Conservation (phyloP, 2,329 filamentous ascomycete species). For the Stylonectria norvegica region DNA sequence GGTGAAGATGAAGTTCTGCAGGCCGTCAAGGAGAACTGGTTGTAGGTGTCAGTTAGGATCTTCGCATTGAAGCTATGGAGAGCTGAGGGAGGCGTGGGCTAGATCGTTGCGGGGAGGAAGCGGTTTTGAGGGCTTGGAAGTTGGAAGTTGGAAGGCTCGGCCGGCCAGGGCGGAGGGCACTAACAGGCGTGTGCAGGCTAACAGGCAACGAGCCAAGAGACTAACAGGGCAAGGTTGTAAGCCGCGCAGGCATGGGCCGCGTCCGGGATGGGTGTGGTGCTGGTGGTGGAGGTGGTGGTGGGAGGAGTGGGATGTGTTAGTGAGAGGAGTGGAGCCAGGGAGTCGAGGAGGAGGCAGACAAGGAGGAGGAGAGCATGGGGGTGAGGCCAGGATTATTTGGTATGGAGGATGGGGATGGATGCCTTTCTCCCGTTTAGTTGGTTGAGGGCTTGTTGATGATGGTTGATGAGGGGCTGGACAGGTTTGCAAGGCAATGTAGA, state of each 20-base stretch:
- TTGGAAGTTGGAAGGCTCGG: conserved; percentile 17
- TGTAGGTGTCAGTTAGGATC: conserved; percentile 15
- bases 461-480: conserved; percentile 1
- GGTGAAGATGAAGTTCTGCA: not conserved
- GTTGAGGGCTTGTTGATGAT: conserved; percentile 3
- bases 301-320: conserved; percentile 7
- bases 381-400: conserved; percentile 1
- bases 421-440: conserved; percentile 4
- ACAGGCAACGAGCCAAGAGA: not conserved
- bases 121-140: conserved; percentile 25
- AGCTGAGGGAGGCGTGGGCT: conserved; percentile 15
- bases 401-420: conserved; percentile 14
- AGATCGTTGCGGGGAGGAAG: conserved; percentile 22
- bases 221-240: conserved; percentile 22
- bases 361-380: conserved; percentile 16
- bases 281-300: conserved; percentile 13
- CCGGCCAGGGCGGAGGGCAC: conserved; percentile 27
- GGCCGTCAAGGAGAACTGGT: conserved; percentile 13
- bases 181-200: conserved; percentile 16
- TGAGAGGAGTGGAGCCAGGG: conserved; percentile 11
- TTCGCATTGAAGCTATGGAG: conserved; percentile 25
- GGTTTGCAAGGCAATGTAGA: conserved; percentile 10
- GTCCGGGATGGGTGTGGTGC: conserved; percentile 21
- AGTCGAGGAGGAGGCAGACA: conserved; percentile 4
- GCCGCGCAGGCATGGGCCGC: conserved; percentile 29